Base-by-base conservation (phyloP, 116 monocot species). In the Iris pallida region DNA sequence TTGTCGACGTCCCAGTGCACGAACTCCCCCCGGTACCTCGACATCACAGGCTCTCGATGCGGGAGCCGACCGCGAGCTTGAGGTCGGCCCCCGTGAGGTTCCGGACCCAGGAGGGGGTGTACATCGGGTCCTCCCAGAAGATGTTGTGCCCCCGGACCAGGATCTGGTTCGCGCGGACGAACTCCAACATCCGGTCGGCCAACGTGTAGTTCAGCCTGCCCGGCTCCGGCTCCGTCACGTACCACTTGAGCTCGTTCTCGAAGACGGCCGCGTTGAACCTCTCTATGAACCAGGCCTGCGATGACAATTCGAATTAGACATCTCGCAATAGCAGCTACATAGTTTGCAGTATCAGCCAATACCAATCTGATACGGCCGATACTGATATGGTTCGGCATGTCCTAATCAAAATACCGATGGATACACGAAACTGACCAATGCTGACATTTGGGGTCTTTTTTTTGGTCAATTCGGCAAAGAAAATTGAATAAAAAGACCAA, bases 231-330 rank as follows among this genome's bases (percentile, higher is more conserved):
- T 97, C 97, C 0, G 92, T 97, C 1, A 79, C 72, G 47, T 97
- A 97, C 97, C 97, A 97, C 69, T 92, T 97, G 18, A 97, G 85
- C 85, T 97, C 97, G 61, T 97, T 92, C 74, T 97, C 92, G 63
- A 97, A 97, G 1, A 97, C 97, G 0, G 97, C 97, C 0, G 90
- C 87, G 49, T 97, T 97, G 77, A 97, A 97, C 4, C 97, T 71
- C 45, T 87, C 81, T 4, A 68, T 57, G 71, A 97, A 97, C 97
- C 97, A 97, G 1, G 57, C 71, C 97, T 88, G n/a, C n/a, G n/a
- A n/a, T n/a, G n/a, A n/a, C n/a, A n/a, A n/a, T n/a, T n/a, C n/a
- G n/a, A n/a, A n/a, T n/a, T n/a, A n/a, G n/a, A n/a, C n/a, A n/a
- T n/a, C n/a, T n/a, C n/a, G n/a, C n/a, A n/a, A n/a, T n/a, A n/a